Conservation (phyloP, 345 rosid genomes). For the Bruguiera sexangula region DNA sequence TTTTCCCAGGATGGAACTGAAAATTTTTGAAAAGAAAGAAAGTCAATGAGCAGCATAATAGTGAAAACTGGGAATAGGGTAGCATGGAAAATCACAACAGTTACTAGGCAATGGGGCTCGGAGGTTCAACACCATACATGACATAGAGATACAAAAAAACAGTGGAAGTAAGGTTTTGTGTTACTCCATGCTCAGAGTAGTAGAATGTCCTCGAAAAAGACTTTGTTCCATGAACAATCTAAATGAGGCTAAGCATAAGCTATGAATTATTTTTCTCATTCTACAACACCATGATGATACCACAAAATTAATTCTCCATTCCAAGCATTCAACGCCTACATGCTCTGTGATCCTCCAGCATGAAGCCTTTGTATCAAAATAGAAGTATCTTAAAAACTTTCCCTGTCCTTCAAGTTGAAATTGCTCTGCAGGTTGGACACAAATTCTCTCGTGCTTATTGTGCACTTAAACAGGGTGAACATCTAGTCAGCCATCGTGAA, state of each 20-base stretch:
- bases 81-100: background rate
- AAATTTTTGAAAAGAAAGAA: background rate
- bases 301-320: background rate
- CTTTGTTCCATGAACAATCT: no score
- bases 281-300: background rate
- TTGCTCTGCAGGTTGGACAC: no score
- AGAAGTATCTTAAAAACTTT: no score
- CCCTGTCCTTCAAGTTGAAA: no score
- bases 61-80: no score
- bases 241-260: background rate
- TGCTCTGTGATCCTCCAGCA: background rate
- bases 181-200: background rate
- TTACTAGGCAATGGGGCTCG: background rate
- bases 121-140: no score
- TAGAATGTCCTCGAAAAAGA: no score
- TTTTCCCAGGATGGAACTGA: conserved; percentile 93
- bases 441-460: no score
- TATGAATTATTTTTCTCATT: no score
- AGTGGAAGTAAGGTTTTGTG: background rate
- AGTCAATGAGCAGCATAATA: no score
- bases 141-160: background rate
- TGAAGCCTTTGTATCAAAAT: background rate
- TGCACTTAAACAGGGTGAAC: no score
- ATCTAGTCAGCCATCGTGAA: no score
- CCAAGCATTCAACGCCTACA: background rate